Evolutionary conservation across 2,329 filamentous ascomycete species (phyloP).

Genomic region (Periconia sp.): DNA sequence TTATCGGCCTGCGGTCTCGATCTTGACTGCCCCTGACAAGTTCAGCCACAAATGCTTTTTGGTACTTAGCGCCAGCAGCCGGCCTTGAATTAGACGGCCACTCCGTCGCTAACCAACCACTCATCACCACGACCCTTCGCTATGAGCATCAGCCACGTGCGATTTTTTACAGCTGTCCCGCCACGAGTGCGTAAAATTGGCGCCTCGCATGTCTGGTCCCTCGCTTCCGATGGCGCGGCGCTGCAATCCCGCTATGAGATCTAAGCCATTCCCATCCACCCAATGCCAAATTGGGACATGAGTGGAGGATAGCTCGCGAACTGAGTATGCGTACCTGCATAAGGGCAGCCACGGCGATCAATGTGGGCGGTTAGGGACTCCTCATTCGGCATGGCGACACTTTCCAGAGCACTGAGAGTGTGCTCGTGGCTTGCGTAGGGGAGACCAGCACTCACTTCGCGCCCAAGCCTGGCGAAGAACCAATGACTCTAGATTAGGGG

Average conservation of each 20-base stretch:
- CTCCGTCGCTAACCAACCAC: slow-evolving; percentile 14
- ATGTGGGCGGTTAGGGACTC: slow-evolving; percentile 2
- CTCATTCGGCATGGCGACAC: slow-evolving; percentile 2
- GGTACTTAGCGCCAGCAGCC: not conserved
- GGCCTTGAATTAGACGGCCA: not conserved
- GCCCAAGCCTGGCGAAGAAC: not conserved
- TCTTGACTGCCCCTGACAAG: slow-evolving; percentile 2
- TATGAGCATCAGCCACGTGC: slow-evolving; percentile 21
- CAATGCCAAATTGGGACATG: slow-evolving; percentile 4
- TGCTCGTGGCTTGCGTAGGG: slow-evolving; percentile 16
- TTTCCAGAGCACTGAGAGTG: not conserved
- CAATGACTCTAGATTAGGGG: not conserved
- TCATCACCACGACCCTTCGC: slow-evolving; percentile 13
- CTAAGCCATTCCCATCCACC: slow-evolving; percentile 11
- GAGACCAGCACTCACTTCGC: not conserved
- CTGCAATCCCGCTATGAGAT: not conserved
- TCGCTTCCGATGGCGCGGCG: slow-evolving; percentile 5
- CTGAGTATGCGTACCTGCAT: slow-evolving; percentile 20
- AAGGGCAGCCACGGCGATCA: slow-evolving; percentile 9
- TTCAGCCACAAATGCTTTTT: slow-evolving; percentile 7
- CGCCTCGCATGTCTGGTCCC: no score
- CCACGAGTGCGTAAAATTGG: slow-evolving; percentile 4
- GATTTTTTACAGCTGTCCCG: slow-evolving; percentile 19
- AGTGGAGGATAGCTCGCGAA: not conserved
- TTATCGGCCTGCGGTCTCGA: slow-evolving; percentile 1